phyloP scores from a whole-genome alignment of 2,329 filamentous ascomycete species.

The Paradendryphiella salina region DNA sequence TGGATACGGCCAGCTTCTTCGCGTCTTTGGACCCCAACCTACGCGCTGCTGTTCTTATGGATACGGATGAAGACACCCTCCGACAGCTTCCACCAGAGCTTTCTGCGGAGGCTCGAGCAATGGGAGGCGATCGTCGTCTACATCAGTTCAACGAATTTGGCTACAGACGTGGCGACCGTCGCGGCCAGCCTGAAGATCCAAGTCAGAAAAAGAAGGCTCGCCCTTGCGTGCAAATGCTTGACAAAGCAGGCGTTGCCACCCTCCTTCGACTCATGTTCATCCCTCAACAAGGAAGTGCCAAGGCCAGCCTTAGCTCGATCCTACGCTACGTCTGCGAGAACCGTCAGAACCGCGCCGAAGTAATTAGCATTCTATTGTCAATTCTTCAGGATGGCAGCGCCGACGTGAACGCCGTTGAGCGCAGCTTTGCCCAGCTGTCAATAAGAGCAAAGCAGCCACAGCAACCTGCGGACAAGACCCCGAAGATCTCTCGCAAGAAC shows the following conservation, averaged over 20 bases:
- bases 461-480: conserved; percentile 70
- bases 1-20: conserved; percentile 91
- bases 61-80: conserved; percentile 87
- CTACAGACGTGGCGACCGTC: conserved; percentile 40
- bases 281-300: conserved; percentile 83
- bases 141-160: conserved; percentile 55
- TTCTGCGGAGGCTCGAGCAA: conserved; percentile 79
- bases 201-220: conserved; percentile 68
- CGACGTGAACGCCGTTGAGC: conserved; percentile 90
- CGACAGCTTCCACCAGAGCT: conserved; percentile 82
- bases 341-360: conserved; percentile 90
- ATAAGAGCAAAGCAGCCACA: conserved; percentile 81
- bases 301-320: conserved; percentile 80
- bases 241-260: conserved; percentile 95
- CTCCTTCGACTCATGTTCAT: conserved; percentile 98
- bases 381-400: conserved; percentile 95
- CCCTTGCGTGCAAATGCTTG: conserved; percentile 91
- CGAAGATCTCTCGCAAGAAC: conserved; percentile 75
- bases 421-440: conserved; percentile 91
- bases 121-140: conserved; percentile 60
- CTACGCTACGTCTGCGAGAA: conserved; percentile 93
- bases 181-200: conserved; percentile 51
- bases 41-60: conserved; percentile 83
- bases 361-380: conserved; percentile 87
- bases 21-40: conserved; percentile 84